Evolutionary conservation across 805 yeast genomes (phyloP).

Genomic region (Ascoidea tarda): DNA sequence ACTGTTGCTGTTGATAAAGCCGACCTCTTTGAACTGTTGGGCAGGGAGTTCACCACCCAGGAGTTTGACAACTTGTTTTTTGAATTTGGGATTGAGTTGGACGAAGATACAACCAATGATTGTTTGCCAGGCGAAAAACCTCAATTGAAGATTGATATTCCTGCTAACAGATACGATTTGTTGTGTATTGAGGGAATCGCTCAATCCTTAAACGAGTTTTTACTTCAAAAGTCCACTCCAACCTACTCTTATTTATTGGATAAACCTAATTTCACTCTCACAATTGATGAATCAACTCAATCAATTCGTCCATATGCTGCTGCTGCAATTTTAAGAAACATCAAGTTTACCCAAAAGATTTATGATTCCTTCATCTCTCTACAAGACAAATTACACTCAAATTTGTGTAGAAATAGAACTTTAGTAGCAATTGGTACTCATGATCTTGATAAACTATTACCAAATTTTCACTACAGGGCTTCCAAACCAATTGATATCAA

Average conservation of each 20-base stretch:
- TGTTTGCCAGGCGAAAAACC: conserved; percentile 77
- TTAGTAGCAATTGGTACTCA: conserved; percentile 98
- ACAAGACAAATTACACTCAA: conserved; percentile 92
- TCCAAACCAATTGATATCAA: conserved; percentile 62
- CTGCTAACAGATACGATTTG: conserved; percentile 98
- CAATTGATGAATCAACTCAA: conserved; percentile 62
- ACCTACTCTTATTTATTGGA: conserved; percentile 46
- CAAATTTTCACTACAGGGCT: conserved; percentile 84
- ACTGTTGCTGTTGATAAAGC: conserved; percentile 91
- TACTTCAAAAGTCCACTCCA: conserved; percentile 59
- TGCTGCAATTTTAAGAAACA: conserved; percentile 81
- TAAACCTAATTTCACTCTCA: conserved; percentile 46
- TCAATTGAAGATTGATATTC: conserved; percentile 92
- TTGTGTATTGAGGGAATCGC: conserved; percentile 97
- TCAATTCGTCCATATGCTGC: conserved; percentile 86
- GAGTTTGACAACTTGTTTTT: conserved; percentile 96
- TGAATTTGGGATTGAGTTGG: conserved; percentile 94
- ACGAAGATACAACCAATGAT: conserved; percentile 84
- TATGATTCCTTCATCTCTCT: conserved; percentile 91
- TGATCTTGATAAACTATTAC: conserved; percentile 66
- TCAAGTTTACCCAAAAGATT: conserved; percentile 67
- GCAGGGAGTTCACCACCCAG: conserved; percentile 48
- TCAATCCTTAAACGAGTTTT: conserved; percentile 81
- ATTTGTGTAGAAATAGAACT: conserved; percentile 93
- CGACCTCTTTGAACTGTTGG: conserved; percentile 79